Base-by-base conservation (phyloP, 495 filamentous ascomycete species). In the Talaromyces adpressus region DNA sequence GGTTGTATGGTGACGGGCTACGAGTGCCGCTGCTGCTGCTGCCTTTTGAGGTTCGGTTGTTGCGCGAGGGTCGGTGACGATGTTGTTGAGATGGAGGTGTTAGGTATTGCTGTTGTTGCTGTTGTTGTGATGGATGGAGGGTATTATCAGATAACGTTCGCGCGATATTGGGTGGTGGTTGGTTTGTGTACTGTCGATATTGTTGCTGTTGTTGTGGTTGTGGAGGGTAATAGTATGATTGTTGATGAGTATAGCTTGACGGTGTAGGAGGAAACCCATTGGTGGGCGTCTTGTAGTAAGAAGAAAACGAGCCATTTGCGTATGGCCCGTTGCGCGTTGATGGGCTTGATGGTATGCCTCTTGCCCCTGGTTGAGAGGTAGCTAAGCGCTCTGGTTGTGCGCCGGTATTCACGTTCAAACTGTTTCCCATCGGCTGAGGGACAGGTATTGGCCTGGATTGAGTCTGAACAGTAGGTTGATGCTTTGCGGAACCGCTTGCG, bases 31-130 rank as follows among this genome's bases (percentile, higher is more conserved):
- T 68, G 22, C 41, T 72, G 1, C 41, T 72, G 1, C 53, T 52
- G n/a, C 71, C 72, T 53, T 72, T 66, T 14, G 67, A 65, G 20
- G 64, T 57, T 29, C 63, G 65, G 51, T 65, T 64, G 39, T 63
- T 67, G 49, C 62, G 65, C 12, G 65, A 67, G 23, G 63, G 63
- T 57, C 61, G 62, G 23, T 68, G 71, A 22, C 69, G 69, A 7
- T 47, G 51, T 2, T 68, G 66, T 20, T 65, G 66, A 30, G 66
- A 62, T 59, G 67, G 66, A 30, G 68, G 59, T 7, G n/a, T 41
- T 22, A 59, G 41, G 18, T 62, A 52, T 25, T 30, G 59, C 25
- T 36, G 56, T 5, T 53, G 53, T 27, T 27, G 27, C 11, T 32
- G 30, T 4, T 32, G 30, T 4, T 62, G 59, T 52, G 39, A 23